Evolutionary conservation across 805 yeast genomes (phyloP), one percentile per base, ranked within the genome.

Genomic region (Metschnikowia drakensbergensis): DNA sequence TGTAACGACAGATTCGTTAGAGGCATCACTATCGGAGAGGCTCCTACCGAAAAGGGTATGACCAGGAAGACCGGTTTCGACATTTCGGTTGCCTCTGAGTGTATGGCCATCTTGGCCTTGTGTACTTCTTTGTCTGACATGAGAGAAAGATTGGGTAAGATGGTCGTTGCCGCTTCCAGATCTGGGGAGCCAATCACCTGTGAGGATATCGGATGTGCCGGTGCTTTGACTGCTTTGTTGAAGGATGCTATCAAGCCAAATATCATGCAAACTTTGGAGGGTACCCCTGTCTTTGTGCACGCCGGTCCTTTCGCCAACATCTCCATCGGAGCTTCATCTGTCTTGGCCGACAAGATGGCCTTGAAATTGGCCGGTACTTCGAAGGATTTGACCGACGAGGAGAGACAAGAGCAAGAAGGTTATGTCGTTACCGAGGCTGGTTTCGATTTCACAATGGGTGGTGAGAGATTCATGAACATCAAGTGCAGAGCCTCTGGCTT

Each of bases 291-390:
- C 17, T 80, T 86, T 59, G 88, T 86, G 43, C 95, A 86, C 64
- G 94, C 94, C 42, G 95, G 95, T 54, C 95, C 95, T 52, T 86
- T 86, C 63, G 95, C 95, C 61, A 86, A 86, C 66, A 86, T 86
- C 55, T 86, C 94, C 34, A 86, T 86, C 61, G 95, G 95, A 64
- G 92, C 95, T 6, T 83, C 88, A 34, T 86, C 92, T 31, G 86
- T 86, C 42, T 75, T 86, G 62, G 92, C 94, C 50, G 95, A 86
- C 66, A 82, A 81, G 64, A 71, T 86, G 71, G 91, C 91, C n/a
- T 74, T 86, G 70, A 86, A 86, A 66, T 72, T 86, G 53, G 86
- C 87, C 38, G 92, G 92, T 67, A 77, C 82, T 29, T 74, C 78
- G 11, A 65, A 79, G n/a, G 71, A 67, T 46, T 66, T 72, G 54